Evolutionary conservation across 495 filamentous ascomycete species (phyloP), one percentile per base, ranked within the genome.

Genomic region (Glonium stellatum): DNA sequence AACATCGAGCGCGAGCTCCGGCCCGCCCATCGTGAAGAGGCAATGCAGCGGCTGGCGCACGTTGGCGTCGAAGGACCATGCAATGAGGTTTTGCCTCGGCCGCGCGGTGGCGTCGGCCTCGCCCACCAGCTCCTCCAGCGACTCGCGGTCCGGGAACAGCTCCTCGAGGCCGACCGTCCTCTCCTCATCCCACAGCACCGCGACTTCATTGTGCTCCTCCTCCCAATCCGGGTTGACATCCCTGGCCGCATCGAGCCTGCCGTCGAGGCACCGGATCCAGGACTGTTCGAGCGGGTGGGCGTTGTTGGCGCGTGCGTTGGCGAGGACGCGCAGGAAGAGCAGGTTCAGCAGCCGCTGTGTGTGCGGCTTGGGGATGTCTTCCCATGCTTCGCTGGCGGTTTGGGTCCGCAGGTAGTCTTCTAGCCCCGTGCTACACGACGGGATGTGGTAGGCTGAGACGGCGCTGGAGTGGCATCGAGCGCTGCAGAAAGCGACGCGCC

Each of bases 31-130:
- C 0, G 39, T 18, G 37, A 63, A 48, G 27, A 67, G 58, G 49
- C 25, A 21, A 13, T 46, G 44, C 5, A 70, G 15, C 12, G 69
- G 69, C 0, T 51, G 60, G 18, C 64, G 19, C 55, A 72, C 60
- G 54, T 72, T 64, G 13, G 39, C 42, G 18, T 47, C 31, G 44
- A 60, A 71, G 11, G 69, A 68, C 69, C 68, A 69, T 2, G 49
- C 27, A 21, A 37, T 34, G 8, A 55, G 15, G 52, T n/a, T 55
- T 12, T 37, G 21, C n/a, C 6, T 34, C 15, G 9, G 0, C 44
- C 22, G 13, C 22, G 44, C 6, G 5, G 1, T n/a, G 18, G 18
- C 22, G 18, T 48, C 44, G 22, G 44, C 44, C 8, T 48, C 13
- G 44, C 48, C 18, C 10, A 8, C 48, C 1, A 51, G 5, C 13